Conservation (phyloP, 129 eudicot species). For the Arctium minus region DNA sequence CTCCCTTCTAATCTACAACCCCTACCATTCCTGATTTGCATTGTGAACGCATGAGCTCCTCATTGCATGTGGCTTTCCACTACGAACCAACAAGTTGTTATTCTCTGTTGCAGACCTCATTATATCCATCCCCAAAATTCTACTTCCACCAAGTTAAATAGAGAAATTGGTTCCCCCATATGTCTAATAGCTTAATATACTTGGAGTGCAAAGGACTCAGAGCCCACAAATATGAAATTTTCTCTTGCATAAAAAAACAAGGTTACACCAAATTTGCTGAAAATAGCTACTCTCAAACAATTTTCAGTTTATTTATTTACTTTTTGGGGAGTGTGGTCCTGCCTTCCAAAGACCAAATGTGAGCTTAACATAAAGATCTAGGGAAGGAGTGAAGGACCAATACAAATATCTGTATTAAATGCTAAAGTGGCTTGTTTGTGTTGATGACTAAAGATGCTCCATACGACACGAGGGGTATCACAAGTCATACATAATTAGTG, state of each 20-base stretch:
- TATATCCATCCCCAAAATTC: background rate
- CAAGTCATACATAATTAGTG: background rate
- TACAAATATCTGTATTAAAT: background rate
- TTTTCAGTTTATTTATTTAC: background rate
- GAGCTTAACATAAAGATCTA: background rate
- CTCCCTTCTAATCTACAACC: background rate
- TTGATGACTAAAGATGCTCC: background rate
- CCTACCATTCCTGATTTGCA: background rate
- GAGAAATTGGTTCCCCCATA: background rate
- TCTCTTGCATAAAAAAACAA: background rate
- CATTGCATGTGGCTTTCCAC: background rate
- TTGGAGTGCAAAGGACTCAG: background rate
- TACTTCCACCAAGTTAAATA: background rate
- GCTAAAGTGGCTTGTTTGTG: background rate
- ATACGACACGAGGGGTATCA: background rate
- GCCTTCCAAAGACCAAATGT: background rate
- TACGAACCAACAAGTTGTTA: background rate
- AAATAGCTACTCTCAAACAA: background rate
- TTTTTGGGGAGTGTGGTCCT: background rate
- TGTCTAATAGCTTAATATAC: constrained; percentile 1
- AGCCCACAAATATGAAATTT: background rate
- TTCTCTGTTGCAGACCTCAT: background rate
- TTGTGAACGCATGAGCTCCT: background rate
- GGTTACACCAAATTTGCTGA: constrained; percentile 6
- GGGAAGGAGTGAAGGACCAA: background rate